A percentile compares a stretch with the other conserved stretches of the same genome.
Conservation (phyloP, 164 flowering plant species). For the Cinnamomum chago region DNA sequence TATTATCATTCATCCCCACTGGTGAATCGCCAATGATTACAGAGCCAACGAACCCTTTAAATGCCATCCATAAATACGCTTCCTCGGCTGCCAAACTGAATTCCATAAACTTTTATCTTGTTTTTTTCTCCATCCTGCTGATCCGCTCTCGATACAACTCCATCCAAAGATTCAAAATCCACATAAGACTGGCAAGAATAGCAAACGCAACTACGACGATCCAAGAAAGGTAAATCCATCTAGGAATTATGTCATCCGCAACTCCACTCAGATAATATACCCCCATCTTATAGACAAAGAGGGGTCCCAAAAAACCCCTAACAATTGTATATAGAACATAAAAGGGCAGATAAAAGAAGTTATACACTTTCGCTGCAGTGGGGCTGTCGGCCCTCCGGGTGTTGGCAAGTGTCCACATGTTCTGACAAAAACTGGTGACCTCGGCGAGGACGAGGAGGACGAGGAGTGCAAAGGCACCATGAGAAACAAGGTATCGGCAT, state of each 20-base stretch:
- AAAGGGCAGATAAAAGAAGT: constrained; percentile 54
- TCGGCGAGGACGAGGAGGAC: constrained; percentile 68
- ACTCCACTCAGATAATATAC: constrained; percentile 49
- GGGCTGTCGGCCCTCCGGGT: constrained; percentile 35
- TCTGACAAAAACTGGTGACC: constrained; percentile 80
- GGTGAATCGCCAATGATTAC: not conserved
- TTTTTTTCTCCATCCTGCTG: constrained; percentile 26
- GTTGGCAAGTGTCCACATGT: constrained; percentile 77
- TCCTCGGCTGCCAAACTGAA: not conserved
- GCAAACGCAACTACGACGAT: constrained; percentile 52
- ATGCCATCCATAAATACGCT: not conserved
- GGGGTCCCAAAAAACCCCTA: constrained; percentile 68
- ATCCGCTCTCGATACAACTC: constrained; percentile 50
- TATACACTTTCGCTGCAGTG: constrained; percentile 44
- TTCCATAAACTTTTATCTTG: constrained; percentile 10
- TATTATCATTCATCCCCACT: not conserved
- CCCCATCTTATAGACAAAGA: constrained; percentile 59
- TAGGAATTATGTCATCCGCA: constrained; percentile 54
- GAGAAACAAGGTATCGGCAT: constrained; percentile 59
- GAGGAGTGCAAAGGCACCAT: constrained; percentile 65
- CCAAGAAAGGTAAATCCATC: constrained; percentile 80
- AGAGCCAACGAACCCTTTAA: not conserved
- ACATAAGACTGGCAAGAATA: constrained; percentile 60
- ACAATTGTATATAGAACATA: constrained; percentile 59
- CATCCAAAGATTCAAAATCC: constrained; percentile 77